Evolutionary conservation across 1,139 yeast genomes (phyloP).

Genomic region (Candida sp.): DNA sequence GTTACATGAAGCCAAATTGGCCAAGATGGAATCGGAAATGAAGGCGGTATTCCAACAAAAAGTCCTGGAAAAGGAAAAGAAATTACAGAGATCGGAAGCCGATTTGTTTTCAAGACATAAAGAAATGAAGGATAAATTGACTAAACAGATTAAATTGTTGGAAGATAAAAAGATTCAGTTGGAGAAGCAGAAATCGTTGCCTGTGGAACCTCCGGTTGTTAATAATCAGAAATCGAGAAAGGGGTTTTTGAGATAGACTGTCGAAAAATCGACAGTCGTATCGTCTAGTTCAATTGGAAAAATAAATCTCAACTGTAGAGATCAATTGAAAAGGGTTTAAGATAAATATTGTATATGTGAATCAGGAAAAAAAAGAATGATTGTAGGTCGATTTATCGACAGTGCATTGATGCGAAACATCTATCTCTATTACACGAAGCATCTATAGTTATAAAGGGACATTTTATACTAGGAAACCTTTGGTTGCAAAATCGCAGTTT

Average conservation of each 20-base stretch:
- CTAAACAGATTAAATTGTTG: slow-evolving; percentile 81
- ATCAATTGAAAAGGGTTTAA: too few relatives aligned
- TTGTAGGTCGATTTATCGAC: too few relatives aligned
- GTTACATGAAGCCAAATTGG: slow-evolving; percentile 88
- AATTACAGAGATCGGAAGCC: slow-evolving; percentile 95
- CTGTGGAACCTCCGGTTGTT: slow-evolving; percentile 53
- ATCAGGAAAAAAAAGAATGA: too few relatives aligned
- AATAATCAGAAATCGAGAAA: slow-evolving; percentile 48
- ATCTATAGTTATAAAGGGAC: too few relatives aligned
- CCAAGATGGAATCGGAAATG: slow-evolving; percentile 97
- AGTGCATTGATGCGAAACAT: too few relatives aligned
- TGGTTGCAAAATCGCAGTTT: too few relatives aligned
- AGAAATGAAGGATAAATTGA: slow-evolving; percentile 93
- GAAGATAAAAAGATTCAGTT: slow-evolving; percentile 89
- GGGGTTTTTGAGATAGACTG: slow-evolving; percentile 48
- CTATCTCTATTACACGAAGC: too few relatives aligned
- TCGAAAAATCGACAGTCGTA: too few relatives aligned
- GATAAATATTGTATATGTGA: too few relatives aligned
- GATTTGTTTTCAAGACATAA: slow-evolving; percentile 94
- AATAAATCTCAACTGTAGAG: too few relatives aligned
- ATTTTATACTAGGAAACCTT: too few relatives aligned
- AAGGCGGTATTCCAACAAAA: slow-evolving; percentile 95
- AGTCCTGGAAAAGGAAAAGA: slow-evolving; percentile 95
- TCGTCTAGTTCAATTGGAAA: too few relatives aligned
- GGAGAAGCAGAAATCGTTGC: slow-evolving; percentile 63